Base-by-base conservation (phyloP, 73 alveolate genomes). In the Paramecium sexaurelia region DNA sequence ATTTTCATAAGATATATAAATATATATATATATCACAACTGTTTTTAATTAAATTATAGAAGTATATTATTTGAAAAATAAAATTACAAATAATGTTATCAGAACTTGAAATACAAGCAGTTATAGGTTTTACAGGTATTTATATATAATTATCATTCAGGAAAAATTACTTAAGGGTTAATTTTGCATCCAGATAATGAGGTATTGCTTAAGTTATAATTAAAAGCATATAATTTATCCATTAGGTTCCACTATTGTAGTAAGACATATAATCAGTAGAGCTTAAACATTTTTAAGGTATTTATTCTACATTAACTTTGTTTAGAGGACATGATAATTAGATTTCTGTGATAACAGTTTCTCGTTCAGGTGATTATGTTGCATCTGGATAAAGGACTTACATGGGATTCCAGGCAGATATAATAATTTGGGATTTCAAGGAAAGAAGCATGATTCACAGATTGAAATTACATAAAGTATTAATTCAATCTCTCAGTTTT, bases 141-240 rank as follows among this genome's bases (percentile, higher is more conserved):
- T 41, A 10, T 39, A 51, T 37, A 37, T 11, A 11, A 32, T 22
- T 45, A 37, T 15, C 4, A 24, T 11, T 15, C 83, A 93, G 99
- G 99, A 55, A 94, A 95, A 83, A 99, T 97, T 84, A 95, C 91
- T 55, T 94, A 96, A 84, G 99, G 99, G 20, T 96, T 98, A 40
- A 94, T 96, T 10, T 95, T 98, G 56, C 99, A 98, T 92, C 99
- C 99, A 7, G 99, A 98, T 90, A 96, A 97, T 93, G 99, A 97
- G 90, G 90, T 78, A 78, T 51, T 17, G 7, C 22, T 40, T 78
- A 43, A 11, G 22, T 41, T 41, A 20, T 24, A n/a, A 78, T 41
- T 26, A 17, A 5, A 24, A 78, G 96, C 99, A 97, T 75, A 88
- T 98, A 84, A 92, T 98, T 75, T 98, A 95, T 93, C 99, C 99